Evolutionary conservation across 164 flowering plant genomes (phyloP).

Genomic region (Berberis thunbergii): DNA sequence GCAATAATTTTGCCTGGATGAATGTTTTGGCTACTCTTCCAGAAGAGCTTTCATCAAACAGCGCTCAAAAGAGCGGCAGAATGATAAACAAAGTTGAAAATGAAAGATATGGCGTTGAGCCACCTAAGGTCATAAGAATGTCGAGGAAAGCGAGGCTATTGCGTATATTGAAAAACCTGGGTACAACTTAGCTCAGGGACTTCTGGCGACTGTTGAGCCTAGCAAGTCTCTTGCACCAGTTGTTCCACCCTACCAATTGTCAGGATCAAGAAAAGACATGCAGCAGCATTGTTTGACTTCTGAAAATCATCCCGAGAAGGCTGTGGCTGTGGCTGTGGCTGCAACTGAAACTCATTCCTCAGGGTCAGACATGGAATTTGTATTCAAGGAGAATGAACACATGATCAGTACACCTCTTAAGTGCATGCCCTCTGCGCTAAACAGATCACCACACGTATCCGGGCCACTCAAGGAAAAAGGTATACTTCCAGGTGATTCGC

Average conservation of each 20-base stretch:
- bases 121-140: constrained; percentile 5
- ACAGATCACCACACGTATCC: constrained; percentile 14
- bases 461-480: constrained; percentile 12
- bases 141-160: constrained; percentile 10
- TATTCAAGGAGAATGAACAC: constrained; percentile 9
- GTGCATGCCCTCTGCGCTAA: constrained; percentile 20
- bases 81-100: background rate
- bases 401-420: constrained; percentile 10
- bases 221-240: background rate
- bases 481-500: constrained; percentile 7
- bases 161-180: constrained; percentile 8
- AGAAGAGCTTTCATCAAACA: constrained; percentile 19
- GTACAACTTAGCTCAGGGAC: constrained; percentile 1
- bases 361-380: constrained; percentile 9
- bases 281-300: background rate
- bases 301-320: constrained; percentile 8
- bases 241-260: constrained; percentile 17
- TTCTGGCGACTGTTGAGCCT: background rate
- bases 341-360: constrained; percentile 21
- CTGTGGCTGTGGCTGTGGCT: constrained; percentile 4
- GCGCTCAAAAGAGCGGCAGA: constrained; percentile 10
- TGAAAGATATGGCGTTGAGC: constrained; percentile 8
- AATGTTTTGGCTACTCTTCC: constrained; percentile 21
- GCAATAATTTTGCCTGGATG: constrained; percentile 7
- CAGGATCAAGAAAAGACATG: constrained; percentile 15